Evolutionary conservation across 345 rosid species (phyloP).

Genomic region (Rhizophora mangle): DNA sequence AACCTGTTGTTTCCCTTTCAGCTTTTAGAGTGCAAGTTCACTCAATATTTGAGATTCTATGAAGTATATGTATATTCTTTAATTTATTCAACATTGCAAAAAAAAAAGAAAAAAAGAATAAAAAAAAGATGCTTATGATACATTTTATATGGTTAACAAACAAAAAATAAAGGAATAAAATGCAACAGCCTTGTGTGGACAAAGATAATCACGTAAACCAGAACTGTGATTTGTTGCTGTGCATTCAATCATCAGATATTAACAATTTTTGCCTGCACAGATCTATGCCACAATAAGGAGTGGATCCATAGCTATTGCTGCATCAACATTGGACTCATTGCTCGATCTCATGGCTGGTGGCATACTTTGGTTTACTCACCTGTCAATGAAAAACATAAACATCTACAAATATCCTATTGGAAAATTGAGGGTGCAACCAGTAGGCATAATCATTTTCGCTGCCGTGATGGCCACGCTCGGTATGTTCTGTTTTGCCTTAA

Average conservation of each 20-base stretch:
- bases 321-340: constrained; percentile 89
- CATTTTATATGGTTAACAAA: too few relatives aligned
- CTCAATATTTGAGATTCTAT: too few relatives aligned
- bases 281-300: constrained; percentile 76
- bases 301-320: constrained; percentile 95
- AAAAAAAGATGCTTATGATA: too few relatives aligned
- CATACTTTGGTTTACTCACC: constrained; percentile 89
- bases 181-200: too few relatives aligned
- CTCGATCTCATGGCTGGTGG: constrained; percentile 97
- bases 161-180: too few relatives aligned
- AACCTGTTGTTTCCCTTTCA: too few relatives aligned
- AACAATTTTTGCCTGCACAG: constrained; percentile 29
- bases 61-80: too few relatives aligned
- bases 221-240: neutral
- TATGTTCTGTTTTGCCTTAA: constrained; percentile 22
- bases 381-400: constrained; percentile 78
- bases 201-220: neutral
- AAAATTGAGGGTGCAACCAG: constrained; percentile 91
- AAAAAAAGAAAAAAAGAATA: too few relatives aligned
- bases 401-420: constrained; percentile 94
- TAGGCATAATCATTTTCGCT: constrained; percentile 86
- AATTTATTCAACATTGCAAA: too few relatives aligned
- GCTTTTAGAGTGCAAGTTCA: too few relatives aligned
- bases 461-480: constrained; percentile 97
- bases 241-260: neutral